These are phyloP conservation scores for Curvularia eragrostidis DNA, from an alignment of 2,329 filamentous ascomycete genomes.

Conservation along the genomic window DNA sequence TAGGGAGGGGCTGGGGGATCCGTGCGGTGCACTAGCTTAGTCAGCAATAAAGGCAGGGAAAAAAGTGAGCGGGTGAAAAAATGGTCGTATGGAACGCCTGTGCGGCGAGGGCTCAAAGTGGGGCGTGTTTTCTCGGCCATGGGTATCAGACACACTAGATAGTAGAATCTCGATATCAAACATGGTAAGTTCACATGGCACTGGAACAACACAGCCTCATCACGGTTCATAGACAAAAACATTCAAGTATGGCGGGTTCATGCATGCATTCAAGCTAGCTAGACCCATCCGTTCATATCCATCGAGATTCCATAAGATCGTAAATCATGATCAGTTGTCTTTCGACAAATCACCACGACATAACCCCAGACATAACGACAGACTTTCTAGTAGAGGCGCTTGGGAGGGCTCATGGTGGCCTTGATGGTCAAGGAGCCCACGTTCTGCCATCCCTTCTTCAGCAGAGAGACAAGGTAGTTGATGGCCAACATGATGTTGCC, in stretches of 20 bases:
- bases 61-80: neutral
- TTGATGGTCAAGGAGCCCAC: slow-evolving; percentile 99
- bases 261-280: slow-evolving; percentile 45
- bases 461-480: slow-evolving; percentile 99
- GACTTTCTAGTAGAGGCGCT: slow-evolving; percentile 85
- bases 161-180: neutral
- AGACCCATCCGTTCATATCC: slow-evolving; percentile 29
- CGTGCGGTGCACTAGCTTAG: slow-evolving; percentile 3
- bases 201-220: neutral
- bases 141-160: too few relatives aligned
- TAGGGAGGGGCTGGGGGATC: neutral
- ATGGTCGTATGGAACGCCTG: neutral
- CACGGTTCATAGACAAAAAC: neutral
- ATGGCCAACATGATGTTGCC: slow-evolving; percentile 99
- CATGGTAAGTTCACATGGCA: neutral
- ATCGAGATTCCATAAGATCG: slow-evolving; percentile 31
- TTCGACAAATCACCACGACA: slow-evolving; percentile 24
- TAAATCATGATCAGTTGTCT: slow-evolving; percentile 26
- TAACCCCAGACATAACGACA: slow-evolving; percentile 24
- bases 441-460: slow-evolving; percentile 99
- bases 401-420: slow-evolving; percentile 99
- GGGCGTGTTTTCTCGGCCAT: neutral
- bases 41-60: slow-evolving; percentile 11
- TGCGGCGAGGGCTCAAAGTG: neutral
- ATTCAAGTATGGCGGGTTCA: slow-evolving; percentile 28